Evolutionary conservation across 495 filamentous ascomycete genomes (phyloP).

Genomic region (Podospora pseudocomata): DNA sequence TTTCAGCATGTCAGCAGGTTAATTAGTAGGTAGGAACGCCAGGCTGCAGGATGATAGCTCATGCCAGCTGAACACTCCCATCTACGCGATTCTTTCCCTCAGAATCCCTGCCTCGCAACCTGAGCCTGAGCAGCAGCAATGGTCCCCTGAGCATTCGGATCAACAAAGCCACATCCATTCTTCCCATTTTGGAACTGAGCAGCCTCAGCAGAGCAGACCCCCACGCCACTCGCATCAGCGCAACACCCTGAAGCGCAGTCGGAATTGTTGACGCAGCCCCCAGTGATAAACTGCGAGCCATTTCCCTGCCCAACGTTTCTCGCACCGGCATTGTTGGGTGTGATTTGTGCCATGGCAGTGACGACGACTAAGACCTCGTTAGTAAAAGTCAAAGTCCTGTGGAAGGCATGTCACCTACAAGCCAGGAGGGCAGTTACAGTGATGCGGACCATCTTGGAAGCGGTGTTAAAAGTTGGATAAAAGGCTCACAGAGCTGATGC

Average conservation of each 20-base stretch:
- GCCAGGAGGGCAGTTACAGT: conserved; percentile 29
- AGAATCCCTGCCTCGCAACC: conserved; percentile 43
- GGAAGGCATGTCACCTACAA: conserved; percentile 25
- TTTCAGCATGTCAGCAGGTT: no score
- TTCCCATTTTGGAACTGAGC: conserved; percentile 42
- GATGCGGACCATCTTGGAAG: conserved; percentile 42
- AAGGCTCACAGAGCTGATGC: conserved; percentile 5
- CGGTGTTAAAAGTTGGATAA: conserved; percentile 4
- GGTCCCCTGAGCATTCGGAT: conserved; percentile 39
- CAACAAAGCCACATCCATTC: conserved; percentile 42
- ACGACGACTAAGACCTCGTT: conserved; percentile 27
- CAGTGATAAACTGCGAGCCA: conserved; percentile 50
- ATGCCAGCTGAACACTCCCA: not conserved
- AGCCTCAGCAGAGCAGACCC: conserved; percentile 44
- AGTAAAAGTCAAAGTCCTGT: not conserved
- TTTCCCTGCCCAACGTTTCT: conserved; percentile 50
- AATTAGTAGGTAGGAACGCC: no score
- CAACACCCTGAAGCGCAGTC: conserved; percentile 45
- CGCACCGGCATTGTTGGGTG: conserved; percentile 42
- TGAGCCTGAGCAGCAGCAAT: conserved; percentile 42
- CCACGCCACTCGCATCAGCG: conserved; percentile 34
- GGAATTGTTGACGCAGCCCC: conserved; percentile 45
- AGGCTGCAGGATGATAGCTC: not conserved
- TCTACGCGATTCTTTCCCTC: conserved; percentile 4
- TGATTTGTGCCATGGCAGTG: conserved; percentile 32